Conservation (phyloP, 179 eudicot genomes). For the Heliamphora ciliata region DNA sequence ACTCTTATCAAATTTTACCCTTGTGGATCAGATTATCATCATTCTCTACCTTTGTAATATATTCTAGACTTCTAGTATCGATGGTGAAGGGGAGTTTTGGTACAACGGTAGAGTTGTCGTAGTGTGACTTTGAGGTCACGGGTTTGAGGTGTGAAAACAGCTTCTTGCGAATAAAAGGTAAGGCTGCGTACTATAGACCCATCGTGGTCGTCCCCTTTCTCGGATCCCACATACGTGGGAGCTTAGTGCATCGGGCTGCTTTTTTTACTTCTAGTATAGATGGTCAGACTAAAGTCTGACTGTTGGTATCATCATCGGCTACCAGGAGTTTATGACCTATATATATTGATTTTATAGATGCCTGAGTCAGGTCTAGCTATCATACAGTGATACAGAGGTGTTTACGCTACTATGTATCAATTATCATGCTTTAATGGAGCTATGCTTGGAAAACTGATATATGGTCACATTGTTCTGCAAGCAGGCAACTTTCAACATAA, state of each 20-base stretch:
- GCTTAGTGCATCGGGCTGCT: too few species aligned
- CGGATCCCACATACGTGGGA: too few species aligned
- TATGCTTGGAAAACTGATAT: conserved; percentile 2
- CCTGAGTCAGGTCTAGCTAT: neutral
- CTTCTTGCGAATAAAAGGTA: too few species aligned
- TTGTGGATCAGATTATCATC: neutral
- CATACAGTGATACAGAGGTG: neutral
- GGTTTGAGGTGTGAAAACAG: too few species aligned
- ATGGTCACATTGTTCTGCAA: conserved; percentile 13
- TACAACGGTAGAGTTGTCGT: too few species aligned
- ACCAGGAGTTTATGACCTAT: neutral
- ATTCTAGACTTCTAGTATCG: neutral
- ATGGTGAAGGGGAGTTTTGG: too few species aligned
- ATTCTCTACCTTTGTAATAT: neutral
- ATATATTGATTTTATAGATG: neutral
- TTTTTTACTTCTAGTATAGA: neutral
- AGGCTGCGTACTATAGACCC: too few species aligned
- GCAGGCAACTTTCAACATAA: conserved; percentile 72
- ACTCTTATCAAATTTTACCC: conserved; percentile 1
- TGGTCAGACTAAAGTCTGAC: neutral
- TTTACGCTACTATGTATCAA: neutral
- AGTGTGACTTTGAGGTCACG: too few species aligned
- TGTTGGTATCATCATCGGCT: neutral
- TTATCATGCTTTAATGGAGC: neutral
- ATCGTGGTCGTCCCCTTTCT: too few species aligned